Conservation (phyloP, 2,329 filamentous ascomycete genomes). For the Aspergillus sp. region DNA sequence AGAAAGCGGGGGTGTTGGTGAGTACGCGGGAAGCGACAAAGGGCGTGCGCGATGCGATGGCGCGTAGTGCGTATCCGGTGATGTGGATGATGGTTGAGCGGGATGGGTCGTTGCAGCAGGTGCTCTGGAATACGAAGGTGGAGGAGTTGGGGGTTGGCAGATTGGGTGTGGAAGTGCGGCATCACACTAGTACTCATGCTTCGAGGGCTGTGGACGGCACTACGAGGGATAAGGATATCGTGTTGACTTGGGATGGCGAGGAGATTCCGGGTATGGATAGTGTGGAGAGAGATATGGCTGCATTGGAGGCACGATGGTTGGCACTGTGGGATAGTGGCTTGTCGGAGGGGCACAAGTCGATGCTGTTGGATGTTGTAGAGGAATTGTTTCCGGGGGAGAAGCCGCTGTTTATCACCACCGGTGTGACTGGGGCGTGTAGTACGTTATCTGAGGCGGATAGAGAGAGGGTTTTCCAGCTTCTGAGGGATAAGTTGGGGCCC, state of each 20-base stretch:
- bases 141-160: slow-evolving; percentile 31
- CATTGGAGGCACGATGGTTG: slow-evolving; percentile 21
- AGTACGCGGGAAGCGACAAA: slow-evolving; percentile 63
- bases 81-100: slow-evolving; percentile 48
- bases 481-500: slow-evolving; percentile 5
- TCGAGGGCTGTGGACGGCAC: neutral
- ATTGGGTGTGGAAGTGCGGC: slow-evolving; percentile 30
- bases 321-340: slow-evolving; percentile 16
- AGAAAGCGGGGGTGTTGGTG: slow-evolving; percentile 64
- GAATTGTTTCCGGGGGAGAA: slow-evolving; percentile 19
- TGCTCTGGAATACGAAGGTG: slow-evolving; percentile 38
- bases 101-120: slow-evolving; percentile 32
- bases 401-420: slow-evolving; percentile 8
- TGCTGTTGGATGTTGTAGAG: slow-evolving; percentile 22
- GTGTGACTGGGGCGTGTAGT: slow-evolving; percentile 2
- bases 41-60: slow-evolving; percentile 66
- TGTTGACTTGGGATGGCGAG: slow-evolving; percentile 30
- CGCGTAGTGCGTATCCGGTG: slow-evolving; percentile 60
- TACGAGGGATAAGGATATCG: slow-evolving; percentile 11
- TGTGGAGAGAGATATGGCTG: slow-evolving; percentile 19
- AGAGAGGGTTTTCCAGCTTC: slow-evolving; percentile 10
- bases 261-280: slow-evolving; percentile 27
- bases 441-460: slow-evolving; percentile 16
- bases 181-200: slow-evolving; percentile 16
- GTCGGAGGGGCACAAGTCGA: slow-evolving; percentile 10